Evolutionary conservation across 2,329 filamentous ascomycete species (phyloP), one percentile per base, ranked within the genome.

Genomic region (Nothophaeocryptopus gaeumannii): DNA sequence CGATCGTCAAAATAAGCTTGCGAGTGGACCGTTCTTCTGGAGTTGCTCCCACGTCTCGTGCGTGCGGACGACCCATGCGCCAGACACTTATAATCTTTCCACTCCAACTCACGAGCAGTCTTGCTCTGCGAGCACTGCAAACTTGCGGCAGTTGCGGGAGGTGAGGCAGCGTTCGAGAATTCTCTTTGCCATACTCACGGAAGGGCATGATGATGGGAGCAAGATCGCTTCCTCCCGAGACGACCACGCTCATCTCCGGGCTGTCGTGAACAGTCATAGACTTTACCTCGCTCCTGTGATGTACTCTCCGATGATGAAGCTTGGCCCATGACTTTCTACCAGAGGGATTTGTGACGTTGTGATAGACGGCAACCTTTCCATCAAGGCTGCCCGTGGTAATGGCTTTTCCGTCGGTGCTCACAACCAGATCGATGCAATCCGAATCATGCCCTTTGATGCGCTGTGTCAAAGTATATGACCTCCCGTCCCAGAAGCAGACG

Each of bases 371-470:
- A 2, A 93, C 95, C 56, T 87, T 82, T 59, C 89, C 84, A 67
- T 99, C 93, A 77, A 96, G 93, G 47, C 93, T 91, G 54, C 89
- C 90, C 62, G 90, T 96, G 61, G 96, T 79, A 14, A 99, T 87
- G 14, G 84, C 83, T 14, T 82, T 82, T 12, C 92, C 92, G 64
- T 96, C 88, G 5, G 80, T 78, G 63, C 86, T 95, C 29, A 84
- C 81, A 2, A 89, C 85, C n/a, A 99, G 77, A 65, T 91, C 92
- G 52, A 99, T 77, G 4, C 96, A 85, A 70, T 99, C 93, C 38
- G 92, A 89, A 58, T 89, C 84, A 66, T 99, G 93, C 20, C 86
- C 84, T 63, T 90, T 85, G 47, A 99, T 82, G 43, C 91, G 81
- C 66, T 99, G 93, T 32, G 83, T 79, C 61, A 96, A 83, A 4